phyloP scores from a whole-genome alignment of 169 alveolate genomes.

The Sarcocystis neurona region DNA sequence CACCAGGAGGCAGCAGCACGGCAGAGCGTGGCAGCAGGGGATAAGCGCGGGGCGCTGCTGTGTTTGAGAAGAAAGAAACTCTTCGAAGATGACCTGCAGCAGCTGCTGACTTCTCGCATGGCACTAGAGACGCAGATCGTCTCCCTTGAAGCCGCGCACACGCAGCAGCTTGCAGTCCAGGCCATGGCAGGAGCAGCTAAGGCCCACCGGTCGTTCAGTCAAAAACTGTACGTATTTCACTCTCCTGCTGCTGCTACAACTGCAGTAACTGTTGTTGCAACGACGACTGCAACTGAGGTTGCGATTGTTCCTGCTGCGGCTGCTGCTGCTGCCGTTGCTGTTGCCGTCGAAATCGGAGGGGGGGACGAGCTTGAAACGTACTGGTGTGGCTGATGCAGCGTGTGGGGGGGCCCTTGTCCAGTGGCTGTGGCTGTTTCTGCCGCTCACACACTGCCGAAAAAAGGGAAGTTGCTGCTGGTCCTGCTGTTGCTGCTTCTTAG shows the following conservation, averaged over 20 bases:
- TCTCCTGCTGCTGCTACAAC: neutral
- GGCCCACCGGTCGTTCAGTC: constrained; percentile 45
- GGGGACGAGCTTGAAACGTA: too few species aligned
- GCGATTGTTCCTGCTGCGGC: too few species aligned
- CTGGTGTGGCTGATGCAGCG: too few species aligned
- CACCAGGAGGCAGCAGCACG: constrained; percentile 13
- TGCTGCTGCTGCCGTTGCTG: too few species aligned
- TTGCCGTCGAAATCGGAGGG: too few species aligned
- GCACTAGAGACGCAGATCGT: constrained; percentile 58
- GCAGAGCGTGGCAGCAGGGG: constrained; percentile 16
- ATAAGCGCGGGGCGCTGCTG: constrained; percentile 60
- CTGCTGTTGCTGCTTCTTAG: too few species aligned
- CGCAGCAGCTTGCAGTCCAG: constrained; percentile 51
- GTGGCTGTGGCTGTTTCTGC: too few species aligned
- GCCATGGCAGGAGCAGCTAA: constrained; percentile 51
- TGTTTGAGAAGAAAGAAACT: constrained; percentile 49
- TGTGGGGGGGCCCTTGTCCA: too few species aligned
- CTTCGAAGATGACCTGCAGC: constrained; percentile 36
- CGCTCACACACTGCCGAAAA: too few species aligned
- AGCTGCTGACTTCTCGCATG: constrained; percentile 37
- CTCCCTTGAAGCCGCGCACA: constrained; percentile 50
- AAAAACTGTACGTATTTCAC: constrained; percentile 36
- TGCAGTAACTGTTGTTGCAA: neutral
- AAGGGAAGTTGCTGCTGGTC: too few species aligned
- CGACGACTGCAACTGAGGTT: too few species aligned